Conservation (phyloP, 106 monocot genomes). For the Phalaenopsis aphrodite region DNA sequence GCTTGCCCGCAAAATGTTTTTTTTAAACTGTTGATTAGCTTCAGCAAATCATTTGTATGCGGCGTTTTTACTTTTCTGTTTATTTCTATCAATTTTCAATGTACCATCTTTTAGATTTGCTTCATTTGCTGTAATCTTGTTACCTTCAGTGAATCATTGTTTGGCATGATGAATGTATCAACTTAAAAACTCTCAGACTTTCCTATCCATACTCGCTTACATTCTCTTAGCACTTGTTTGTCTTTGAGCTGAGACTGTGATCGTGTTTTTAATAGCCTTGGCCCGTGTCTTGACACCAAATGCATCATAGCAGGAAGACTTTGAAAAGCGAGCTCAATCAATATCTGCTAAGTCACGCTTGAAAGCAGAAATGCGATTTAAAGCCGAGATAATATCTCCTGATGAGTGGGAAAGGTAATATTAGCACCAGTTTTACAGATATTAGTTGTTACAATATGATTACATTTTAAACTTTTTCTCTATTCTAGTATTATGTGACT, state of each 20-base stretch:
- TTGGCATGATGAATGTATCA: not conserved
- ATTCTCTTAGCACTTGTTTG: not conserved
- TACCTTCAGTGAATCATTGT: not conserved
- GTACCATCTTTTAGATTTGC: not conserved
- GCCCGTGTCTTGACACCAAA: not conserved
- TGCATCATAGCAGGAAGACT: slow-evolving; percentile 61
- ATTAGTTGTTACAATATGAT: not conserved
- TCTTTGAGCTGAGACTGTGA: not conserved
- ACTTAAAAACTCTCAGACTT: not conserved
- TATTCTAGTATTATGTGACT: not conserved
- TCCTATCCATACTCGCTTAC: not conserved
- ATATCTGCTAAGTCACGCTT: slow-evolving; percentile 80
- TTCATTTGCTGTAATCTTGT: not conserved
- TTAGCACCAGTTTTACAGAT: not conserved
- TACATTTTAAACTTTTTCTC: not conserved
- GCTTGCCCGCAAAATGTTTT: not conserved
- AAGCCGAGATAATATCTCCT: slow-evolving; percentile 82
- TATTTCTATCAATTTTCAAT: not conserved
- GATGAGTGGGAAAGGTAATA: slow-evolving; percentile 92
- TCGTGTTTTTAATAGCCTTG: not conserved
- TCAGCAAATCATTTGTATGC: not conserved
- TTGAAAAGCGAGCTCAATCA: slow-evolving; percentile 79
- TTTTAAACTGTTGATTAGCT: not conserved
- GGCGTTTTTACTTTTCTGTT: not conserved
- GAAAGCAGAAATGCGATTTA: slow-evolving; percentile 87